A percentile compares a stretch with the other conserved stretches of the same genome.
Evolutionary conservation across 331 rosid species (phyloP).

Genomic region (Acacia pycnantha): DNA sequence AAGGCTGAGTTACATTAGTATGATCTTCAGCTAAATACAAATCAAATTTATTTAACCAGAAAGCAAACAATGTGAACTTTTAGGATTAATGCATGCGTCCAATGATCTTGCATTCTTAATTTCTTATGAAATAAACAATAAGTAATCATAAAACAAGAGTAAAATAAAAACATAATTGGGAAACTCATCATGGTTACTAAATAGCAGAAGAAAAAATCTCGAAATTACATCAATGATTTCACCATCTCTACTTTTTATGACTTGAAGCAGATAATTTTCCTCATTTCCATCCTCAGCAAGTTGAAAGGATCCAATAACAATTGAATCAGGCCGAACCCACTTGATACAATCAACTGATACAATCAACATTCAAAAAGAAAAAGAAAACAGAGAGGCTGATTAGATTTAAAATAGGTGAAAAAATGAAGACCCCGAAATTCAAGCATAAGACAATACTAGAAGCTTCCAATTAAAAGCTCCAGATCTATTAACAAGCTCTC

Average conservation of each 20-base stretch:
- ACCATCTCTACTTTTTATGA: constrained; percentile 67
- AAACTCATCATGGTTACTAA: constrained; percentile 11
- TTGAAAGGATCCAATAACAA: constrained; percentile 86
- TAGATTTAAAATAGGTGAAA: constrained; percentile 21
- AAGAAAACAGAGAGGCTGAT: background rate
- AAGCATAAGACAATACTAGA: constrained; percentile 2
- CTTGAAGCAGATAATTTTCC: constrained; percentile 79
- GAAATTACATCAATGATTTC: constrained; percentile 68
- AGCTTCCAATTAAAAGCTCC: background rate
- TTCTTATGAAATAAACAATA: background rate
- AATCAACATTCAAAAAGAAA: constrained; percentile 15
- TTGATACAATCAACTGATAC: constrained; percentile 83
- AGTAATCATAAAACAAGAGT: background rate
- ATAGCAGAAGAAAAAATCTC: constrained; percentile 11
- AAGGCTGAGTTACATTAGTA: background rate
- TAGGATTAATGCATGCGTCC: background rate
- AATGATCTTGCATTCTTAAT: background rate
- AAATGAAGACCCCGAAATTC: background rate
- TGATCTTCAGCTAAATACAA: background rate
- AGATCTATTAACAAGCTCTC: background rate
- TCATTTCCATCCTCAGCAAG: constrained; percentile 65
- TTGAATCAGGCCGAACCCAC: constrained; percentile 86
- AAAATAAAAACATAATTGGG: constrained; percentile 8
- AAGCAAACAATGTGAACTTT: constrained; percentile 19
- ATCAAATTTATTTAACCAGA: background rate